Percentiles rank a stretch among this genome's conserved stretches.
These are phyloP conservation scores for Yamadazyma dushanensis DNA, from an alignment of 1,139 yeast species.

Conservation along the genomic window DNA sequence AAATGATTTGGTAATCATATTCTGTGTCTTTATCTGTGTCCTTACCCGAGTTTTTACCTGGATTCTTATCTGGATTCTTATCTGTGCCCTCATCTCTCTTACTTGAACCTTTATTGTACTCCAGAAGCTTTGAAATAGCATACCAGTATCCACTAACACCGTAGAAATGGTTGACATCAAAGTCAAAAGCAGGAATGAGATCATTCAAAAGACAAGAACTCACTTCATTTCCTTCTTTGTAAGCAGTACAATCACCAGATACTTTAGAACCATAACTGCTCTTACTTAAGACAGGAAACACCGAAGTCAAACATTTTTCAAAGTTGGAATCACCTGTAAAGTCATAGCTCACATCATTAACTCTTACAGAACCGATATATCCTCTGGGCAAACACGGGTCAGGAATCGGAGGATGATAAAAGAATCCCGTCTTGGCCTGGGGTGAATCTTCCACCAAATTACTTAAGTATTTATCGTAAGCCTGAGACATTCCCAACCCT, in stretches of 20 bases:
- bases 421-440: slow-evolving; percentile 13
- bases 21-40: slow-evolving; percentile 11
- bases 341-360: slow-evolving; percentile 29
- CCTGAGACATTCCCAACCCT: slow-evolving; percentile 77
- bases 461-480: slow-evolving; percentile 51
- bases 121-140: slow-evolving; percentile 52
- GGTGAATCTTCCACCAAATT: slow-evolving; percentile 29
- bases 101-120: slow-evolving; percentile 22
- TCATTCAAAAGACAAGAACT: slow-evolving; percentile 55
- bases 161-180: slow-evolving; percentile 64
- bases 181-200: slow-evolving; percentile 65
- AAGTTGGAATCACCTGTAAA: slow-evolving; percentile 64
- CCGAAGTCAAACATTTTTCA: slow-evolving; percentile 49
- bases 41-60: not conserved
- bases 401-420: slow-evolving; percentile 26
- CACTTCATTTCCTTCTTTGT: slow-evolving; percentile 29
- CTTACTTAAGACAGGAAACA: slow-evolving; percentile 53
- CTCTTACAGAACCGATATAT: slow-evolving; percentile 23
- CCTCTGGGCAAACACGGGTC: slow-evolving; percentile 70
- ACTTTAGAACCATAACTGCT: slow-evolving; percentile 26
- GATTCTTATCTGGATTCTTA: slow-evolving; percentile 12
- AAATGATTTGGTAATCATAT: slow-evolving; percentile 42
- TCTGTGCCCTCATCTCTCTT: slow-evolving; percentile 4
- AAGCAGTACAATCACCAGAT: slow-evolving; percentile 29
- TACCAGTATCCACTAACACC: slow-evolving; percentile 89